These are phyloP conservation scores for Candolleomyces efflorescens DNA, from an alignment of 768 basidiomycete genomes.

Conservation along the genomic window DNA sequence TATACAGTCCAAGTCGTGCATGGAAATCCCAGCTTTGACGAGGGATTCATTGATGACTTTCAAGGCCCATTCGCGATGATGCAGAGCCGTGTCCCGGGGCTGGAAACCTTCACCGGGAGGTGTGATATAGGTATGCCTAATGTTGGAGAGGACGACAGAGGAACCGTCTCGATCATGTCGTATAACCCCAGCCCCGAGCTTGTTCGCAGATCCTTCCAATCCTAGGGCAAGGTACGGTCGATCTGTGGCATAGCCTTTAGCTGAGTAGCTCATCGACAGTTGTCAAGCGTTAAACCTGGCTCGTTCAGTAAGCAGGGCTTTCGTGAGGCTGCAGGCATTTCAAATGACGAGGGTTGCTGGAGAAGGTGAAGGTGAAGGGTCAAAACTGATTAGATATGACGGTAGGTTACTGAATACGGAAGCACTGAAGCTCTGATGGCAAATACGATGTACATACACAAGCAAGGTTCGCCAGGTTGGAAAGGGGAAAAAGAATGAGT, in stretches of 20 bases:
- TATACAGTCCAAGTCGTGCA: constrained; percentile 87
- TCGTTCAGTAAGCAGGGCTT: constrained; percentile 27
- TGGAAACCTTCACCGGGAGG: constrained; percentile 98
- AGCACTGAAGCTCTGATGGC: neutral
- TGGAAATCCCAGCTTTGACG: constrained; percentile 56
- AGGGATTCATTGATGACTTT: constrained; percentile 78
- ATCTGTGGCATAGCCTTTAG: constrained; percentile 33
- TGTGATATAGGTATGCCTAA: constrained; percentile 98
- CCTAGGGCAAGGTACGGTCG: constrained; percentile 83
- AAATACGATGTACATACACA: too few species aligned
- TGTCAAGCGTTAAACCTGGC: constrained; percentile 27
- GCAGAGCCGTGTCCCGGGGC: constrained; percentile 91
- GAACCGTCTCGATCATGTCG: constrained; percentile 73
- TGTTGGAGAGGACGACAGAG: constrained; percentile 79
- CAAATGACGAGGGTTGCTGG: constrained; percentile 13
- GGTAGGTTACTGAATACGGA: neutral
- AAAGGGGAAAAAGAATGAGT: too few species aligned
- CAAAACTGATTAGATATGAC: constrained; percentile 1
- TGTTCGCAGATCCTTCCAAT: constrained; percentile 97
- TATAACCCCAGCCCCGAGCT: constrained; percentile 92
- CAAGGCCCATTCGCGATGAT: constrained; percentile 92
- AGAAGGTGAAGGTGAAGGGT: neutral
- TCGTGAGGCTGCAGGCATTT: constrained; percentile 18
- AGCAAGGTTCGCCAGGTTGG: too few species aligned
- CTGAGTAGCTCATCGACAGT: neutral